Conservation (phyloP, 352 stramenopile genomes). For the Phytophthora brassicae region DNA sequence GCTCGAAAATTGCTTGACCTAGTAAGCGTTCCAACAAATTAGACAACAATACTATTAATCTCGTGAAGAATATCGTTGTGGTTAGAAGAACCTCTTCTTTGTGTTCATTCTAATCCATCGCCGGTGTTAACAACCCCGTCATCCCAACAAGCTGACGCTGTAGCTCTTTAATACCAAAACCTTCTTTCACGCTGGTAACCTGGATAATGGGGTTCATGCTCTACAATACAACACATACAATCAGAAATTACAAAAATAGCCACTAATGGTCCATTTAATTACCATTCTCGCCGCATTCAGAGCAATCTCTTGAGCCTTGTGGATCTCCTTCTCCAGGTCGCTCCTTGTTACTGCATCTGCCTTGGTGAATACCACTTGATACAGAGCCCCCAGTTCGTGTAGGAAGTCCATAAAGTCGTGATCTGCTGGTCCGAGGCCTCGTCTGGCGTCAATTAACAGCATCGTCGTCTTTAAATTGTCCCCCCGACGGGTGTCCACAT, state of each 20-base stretch:
- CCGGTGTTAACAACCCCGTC: constrained; percentile 44
- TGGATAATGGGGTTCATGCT: constrained; percentile 85
- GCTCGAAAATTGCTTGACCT: constrained; percentile 27
- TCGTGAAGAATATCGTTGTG: constrained; percentile 16
- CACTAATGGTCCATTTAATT: constrained; percentile 1
- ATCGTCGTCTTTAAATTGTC: constrained; percentile 78
- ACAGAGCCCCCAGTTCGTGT: constrained; percentile 74
- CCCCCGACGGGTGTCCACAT: constrained; percentile 61
- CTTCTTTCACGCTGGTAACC: constrained; percentile 76
- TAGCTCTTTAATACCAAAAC: constrained; percentile 74
- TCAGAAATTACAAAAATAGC: not conserved
- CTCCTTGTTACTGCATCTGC: constrained; percentile 59
- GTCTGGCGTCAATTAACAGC: constrained; percentile 78
- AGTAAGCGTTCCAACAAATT: constrained; percentile 2
- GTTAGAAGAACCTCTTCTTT: not conserved
- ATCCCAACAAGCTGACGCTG: constrained; percentile 73
- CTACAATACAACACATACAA: constrained; percentile 26
- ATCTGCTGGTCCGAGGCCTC: constrained; percentile 77
- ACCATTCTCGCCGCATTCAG: constrained; percentile 58
- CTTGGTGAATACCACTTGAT: constrained; percentile 93
- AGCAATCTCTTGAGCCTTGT: constrained; percentile 51
- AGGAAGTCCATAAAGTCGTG: constrained; percentile 90
- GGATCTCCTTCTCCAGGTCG: constrained; percentile 53
- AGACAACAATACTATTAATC: constrained; percentile 1
- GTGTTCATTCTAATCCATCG: not conserved